Evolutionary conservation across 441 rosid species (phyloP), one percentile per base, ranked within the genome.

Genomic region (Arabidopsis hybrid): DNA sequence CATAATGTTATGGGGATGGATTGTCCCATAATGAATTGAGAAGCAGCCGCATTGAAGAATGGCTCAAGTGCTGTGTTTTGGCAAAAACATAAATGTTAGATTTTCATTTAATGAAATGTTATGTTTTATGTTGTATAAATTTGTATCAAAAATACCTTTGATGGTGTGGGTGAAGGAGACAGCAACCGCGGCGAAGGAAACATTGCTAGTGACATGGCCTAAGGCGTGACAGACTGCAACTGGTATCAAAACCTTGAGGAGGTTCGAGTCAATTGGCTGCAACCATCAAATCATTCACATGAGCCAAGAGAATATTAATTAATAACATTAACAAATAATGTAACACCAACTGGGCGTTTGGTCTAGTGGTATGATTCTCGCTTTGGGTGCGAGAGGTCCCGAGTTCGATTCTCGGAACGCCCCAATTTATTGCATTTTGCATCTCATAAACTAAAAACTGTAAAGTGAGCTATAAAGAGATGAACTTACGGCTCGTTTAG

Each of bases 101-200:
- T 18, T 42, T 52, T 17, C 14, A 11, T 18, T 35, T 3, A 17
- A 0, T 10, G 14, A 39, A 42, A 18, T 21, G 50, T 8, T 10
- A 12, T 10, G n/a, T 26, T 26, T 26, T 26, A 26, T 26, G 29
- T 26, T 26, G 29, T 26, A 26, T 26, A 26, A 3, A 38, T 38
- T 59, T 43, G 16, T 58, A 14, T 62, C 59, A 55, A 42, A 34
- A 35, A 29, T 56, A 90, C 98, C 98, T 90, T 93, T 91, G 79
- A 91, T 47, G 32, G 98, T 93, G 81, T 91, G 98, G 16, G 97
- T 87, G 88, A 93, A 93, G 58, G 98, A 93, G 75, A 93, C 98
- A 51, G 98, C 98, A 57, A 93, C 98, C 3, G 98, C 98, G 0
- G 98, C 97, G 72, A 93, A 91, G 9, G 97, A 91, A 69, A 93